These are phyloP conservation scores for Sordaria brevicollis DNA, from an alignment of 495 filamentous ascomycete species.

Conservation along the genomic window DNA sequence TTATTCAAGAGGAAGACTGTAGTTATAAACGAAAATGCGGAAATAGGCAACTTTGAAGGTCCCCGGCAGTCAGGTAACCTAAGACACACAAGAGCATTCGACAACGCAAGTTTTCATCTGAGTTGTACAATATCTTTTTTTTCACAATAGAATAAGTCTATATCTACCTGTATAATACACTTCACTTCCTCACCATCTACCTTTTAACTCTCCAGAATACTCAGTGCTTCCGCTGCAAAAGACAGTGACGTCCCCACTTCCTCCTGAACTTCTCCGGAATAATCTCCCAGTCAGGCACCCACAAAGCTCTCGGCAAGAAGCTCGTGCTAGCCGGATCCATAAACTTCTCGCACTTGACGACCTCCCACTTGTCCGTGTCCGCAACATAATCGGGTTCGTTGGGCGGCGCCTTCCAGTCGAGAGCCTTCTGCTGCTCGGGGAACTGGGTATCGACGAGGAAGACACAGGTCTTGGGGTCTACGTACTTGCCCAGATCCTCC, in stretches of 20 bases:
- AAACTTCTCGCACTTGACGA: slow-evolving; percentile 62
- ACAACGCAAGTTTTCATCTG: too few species aligned
- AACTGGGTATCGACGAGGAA: slow-evolving; percentile 87
- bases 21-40: too few species aligned
- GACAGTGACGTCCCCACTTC: slow-evolving; percentile 75
- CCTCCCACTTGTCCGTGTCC: slow-evolving; percentile 62
- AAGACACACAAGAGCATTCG: too few species aligned
- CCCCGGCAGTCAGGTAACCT: too few species aligned
- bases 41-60: too few species aligned
- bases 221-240: slow-evolving; percentile 48
- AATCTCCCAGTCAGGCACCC: slow-evolving; percentile 65
- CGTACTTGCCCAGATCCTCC: slow-evolving; percentile 83
- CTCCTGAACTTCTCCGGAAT: slow-evolving; percentile 60
- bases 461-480: slow-evolving; percentile 59
- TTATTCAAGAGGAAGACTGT: too few species aligned
- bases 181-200: neutral
- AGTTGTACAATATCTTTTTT: neutral
- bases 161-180: neutral
- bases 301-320: slow-evolving; percentile 66
- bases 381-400: slow-evolving; percentile 68
- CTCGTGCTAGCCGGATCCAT: slow-evolving; percentile 68
- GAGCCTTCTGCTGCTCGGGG: slow-evolving; percentile 39
- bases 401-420: slow-evolving; percentile 21
- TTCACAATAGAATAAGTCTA: neutral
- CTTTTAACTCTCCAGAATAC: neutral